phyloP scores from a whole-genome alignment of 805 yeast genomes.

The Monosporozyma yasuniensis region DNA sequence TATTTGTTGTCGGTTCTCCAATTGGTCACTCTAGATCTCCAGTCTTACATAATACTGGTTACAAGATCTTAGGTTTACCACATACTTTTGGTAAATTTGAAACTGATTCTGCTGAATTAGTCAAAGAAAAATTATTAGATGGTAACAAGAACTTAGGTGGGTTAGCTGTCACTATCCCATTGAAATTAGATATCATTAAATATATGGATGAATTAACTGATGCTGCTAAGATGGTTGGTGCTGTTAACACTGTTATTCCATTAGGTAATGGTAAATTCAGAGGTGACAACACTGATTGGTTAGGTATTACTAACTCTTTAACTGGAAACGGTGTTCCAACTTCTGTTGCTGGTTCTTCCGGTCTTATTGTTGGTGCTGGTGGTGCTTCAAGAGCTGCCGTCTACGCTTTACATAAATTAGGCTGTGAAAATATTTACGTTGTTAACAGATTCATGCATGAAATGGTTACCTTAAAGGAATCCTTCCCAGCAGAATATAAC shows the following conservation, averaged over 20 bases:
- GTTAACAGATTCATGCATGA: slow-evolving; percentile 71
- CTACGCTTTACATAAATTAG: slow-evolving; percentile 71
- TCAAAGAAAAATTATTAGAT: slow-evolving; percentile 42
- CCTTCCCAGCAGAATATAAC: slow-evolving; percentile 53
- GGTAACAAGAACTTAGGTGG: slow-evolving; percentile 64
- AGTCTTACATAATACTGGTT: slow-evolving; percentile 71
- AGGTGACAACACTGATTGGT: slow-evolving; percentile 96
- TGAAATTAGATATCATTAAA: slow-evolving; percentile 72
- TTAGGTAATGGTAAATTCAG: slow-evolving; percentile 38
- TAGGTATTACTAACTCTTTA: slow-evolving; percentile 71
- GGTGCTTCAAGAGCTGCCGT: slow-evolving; percentile 96
- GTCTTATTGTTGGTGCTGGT: slow-evolving; percentile 90
- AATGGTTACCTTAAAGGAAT: slow-evolving; percentile 45
- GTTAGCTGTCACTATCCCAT: slow-evolving; percentile 89
- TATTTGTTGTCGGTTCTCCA: slow-evolving; percentile 75
- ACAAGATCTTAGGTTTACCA: slow-evolving; percentile 67
- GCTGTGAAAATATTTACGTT: slow-evolving; percentile 68
- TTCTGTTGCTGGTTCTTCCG: slow-evolving; percentile 36
- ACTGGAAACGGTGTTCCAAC: slow-evolving; percentile 51
- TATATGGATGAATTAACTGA: slow-evolving; percentile 56
- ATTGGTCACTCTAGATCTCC: slow-evolving; percentile 87
- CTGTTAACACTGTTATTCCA: slow-evolving; percentile 80
- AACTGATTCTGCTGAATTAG: slow-evolving; percentile 51
- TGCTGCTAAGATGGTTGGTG: slow-evolving; percentile 82
- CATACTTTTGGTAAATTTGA: slow-evolving; percentile 60